Percentiles rank a stretch among this genome's conserved stretches.
These are phyloP conservation scores for Albugo laibachii DNA, from an alignment of 352 stramenopile species.

Conservation along the genomic window DNA sequence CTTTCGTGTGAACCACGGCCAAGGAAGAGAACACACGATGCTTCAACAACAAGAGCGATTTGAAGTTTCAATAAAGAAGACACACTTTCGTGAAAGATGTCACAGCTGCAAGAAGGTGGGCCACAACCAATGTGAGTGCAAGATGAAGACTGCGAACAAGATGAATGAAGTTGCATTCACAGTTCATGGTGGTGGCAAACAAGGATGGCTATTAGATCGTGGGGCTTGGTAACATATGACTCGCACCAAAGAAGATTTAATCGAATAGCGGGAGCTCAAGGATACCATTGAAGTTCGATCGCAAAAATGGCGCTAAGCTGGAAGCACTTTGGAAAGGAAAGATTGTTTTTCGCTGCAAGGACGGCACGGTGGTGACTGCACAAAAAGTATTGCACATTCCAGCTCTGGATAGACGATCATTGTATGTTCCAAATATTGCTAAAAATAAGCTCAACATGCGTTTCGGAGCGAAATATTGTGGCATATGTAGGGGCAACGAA, in stretches of 20 bases:
- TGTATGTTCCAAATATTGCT: too few species aligned
- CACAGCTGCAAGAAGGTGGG: background rate
- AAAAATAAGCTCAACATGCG: too few species aligned
- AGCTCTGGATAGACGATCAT: background rate
- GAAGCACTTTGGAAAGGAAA: background rate
- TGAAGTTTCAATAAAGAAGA: background rate
- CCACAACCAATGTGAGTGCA: conserved; percentile 2
- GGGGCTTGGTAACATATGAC: conserved; percentile 7
- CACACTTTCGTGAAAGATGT: background rate
- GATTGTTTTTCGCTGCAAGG: background rate
- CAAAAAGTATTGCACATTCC: conserved; percentile 6
- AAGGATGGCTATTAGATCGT: conserved; percentile 5
- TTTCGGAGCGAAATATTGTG: background rate
- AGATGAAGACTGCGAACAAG: background rate
- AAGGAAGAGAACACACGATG: background rate
- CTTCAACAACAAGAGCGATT: background rate
- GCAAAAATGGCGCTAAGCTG: conserved; percentile 5
- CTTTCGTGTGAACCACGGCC: conserved; percentile 1
- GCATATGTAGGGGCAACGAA: conserved; percentile 1
- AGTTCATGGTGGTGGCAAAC: background rate
- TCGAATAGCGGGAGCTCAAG: conserved; percentile 1
- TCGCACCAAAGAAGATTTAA: conserved; percentile 2
- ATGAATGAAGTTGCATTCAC: conserved; percentile 1
- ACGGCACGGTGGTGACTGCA: conserved; percentile 1
- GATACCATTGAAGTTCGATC: conserved; percentile 3